These are phyloP conservation scores for Fusarium irregulare DNA, from an alignment of 2,329 filamentous ascomycete genomes.

Conservation along the genomic window DNA sequence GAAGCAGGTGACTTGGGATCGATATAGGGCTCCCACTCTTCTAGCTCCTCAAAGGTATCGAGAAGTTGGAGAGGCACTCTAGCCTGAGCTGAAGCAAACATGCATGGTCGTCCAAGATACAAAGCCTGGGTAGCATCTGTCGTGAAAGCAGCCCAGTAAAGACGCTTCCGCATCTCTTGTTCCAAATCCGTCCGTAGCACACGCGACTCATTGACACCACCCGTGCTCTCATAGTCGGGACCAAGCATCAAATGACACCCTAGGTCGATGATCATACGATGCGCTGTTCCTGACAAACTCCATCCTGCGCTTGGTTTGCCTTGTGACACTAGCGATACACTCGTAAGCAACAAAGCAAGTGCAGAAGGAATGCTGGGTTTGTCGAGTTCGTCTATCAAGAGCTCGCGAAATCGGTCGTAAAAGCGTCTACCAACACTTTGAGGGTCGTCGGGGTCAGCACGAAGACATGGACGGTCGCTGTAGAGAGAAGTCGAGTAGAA, in stretches of 20 bases:
- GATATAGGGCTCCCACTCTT: constrained; percentile 51
- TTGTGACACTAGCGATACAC: constrained; percentile 49
- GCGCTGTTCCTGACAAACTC: constrained; percentile 52
- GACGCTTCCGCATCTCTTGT: constrained; percentile 50
- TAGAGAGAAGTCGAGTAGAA: constrained; percentile 55
- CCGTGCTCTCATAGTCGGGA: constrained; percentile 43
- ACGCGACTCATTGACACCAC: constrained; percentile 43
- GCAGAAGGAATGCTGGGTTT: constrained; percentile 54
- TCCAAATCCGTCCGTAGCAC: constrained; percentile 47
- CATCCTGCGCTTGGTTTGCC: constrained; percentile 52
- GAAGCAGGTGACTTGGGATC: constrained; percentile 45
- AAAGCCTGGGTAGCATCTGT: constrained; percentile 50
- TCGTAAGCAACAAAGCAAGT: constrained; percentile 50
- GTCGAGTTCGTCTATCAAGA: constrained; percentile 50
- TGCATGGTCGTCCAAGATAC: constrained; percentile 50
- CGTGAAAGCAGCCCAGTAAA: constrained; percentile 52
- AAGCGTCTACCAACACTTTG: constrained; percentile 52
- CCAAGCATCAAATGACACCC: constrained; percentile 52
- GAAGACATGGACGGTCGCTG: constrained; percentile 52
- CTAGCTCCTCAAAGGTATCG: constrained; percentile 51
- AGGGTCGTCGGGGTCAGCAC: constrained; percentile 49
- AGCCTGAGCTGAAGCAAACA: constrained; percentile 49
- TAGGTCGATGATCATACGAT: constrained; percentile 55
- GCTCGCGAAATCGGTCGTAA: constrained; percentile 52
- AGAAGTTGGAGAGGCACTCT: constrained; percentile 48